Evolutionary conservation across 1,139 yeast genomes (phyloP), one percentile per base, ranked within the genome.

Genomic region (Debaryomyces sp.): DNA sequence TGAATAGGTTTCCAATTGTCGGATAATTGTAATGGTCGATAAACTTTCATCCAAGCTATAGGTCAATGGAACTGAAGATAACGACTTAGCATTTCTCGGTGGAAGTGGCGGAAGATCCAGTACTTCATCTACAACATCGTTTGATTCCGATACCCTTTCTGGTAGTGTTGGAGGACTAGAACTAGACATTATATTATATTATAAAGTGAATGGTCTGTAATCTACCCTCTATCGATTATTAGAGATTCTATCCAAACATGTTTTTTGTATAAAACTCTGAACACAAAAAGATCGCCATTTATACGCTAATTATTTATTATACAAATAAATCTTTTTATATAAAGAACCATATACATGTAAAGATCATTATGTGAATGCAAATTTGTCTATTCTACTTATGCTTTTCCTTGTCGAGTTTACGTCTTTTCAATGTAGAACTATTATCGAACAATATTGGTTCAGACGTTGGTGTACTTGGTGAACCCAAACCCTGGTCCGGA

Each of bases 1-100:
- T 6, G 59, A 53, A 49, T 68, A 71, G 5, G 60, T 40, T 44
- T 72, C 75, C 44, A 61, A 55, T 50, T 75, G 78, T 50, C 79
- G 59, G 33, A 63, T 59, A 15, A 66, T 52, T n/a, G 69, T 61
- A 15, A 72, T 63, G 39, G 63, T 58, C 5, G 73, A 65, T 10
- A 70, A 54, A 13, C 58, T 54, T 47, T 70, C 71, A 13, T 43
- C 21, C 24, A 49, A 26, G 7, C 12, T 41, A 30, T 41, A 41
- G 4, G 43, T 21, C 27, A 30, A 30, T 22, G 32, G 26, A 29
- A 22, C 23, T 13, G 43, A 32, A 12, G 41, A 24, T 37, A 24
- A 12, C 12, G 21, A 4, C 22, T 29, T 29, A 12, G 24, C 12
- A 30, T 41, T 41, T 38, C 41, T 46, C 8, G 46, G 44, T 18